A percentile compares a stretch with the other conserved stretches of the same genome.
phyloP scores from a whole-genome alignment of 495 filamentous ascomycete genomes.

The Penicillium paradoxum region DNA sequence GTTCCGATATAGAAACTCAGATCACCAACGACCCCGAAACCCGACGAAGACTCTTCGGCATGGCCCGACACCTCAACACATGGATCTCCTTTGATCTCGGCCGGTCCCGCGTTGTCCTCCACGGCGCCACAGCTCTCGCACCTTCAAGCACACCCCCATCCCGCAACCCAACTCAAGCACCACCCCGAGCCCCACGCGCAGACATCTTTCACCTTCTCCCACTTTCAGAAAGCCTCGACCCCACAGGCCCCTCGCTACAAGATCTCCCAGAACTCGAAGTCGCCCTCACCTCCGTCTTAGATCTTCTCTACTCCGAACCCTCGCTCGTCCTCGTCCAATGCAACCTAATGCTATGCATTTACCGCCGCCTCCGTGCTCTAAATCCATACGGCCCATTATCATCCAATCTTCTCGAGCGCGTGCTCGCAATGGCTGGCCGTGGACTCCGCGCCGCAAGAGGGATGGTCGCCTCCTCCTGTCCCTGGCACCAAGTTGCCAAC shows the following conservation, averaged over 20 bases:
- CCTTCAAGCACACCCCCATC: conserved; percentile 5
- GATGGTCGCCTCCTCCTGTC: conserved; percentile 33
- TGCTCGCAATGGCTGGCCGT: conserved; percentile 30
- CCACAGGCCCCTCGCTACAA: conserved; percentile 28
- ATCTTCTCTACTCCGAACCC: conserved; percentile 32
- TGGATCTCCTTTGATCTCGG: conserved; percentile 53
- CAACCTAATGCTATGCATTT: conserved; percentile 51
- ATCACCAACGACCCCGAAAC: conserved; percentile 30
- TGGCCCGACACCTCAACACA: conserved; percentile 47
- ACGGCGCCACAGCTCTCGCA: conserved; percentile 36
- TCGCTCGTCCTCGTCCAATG: conserved; percentile 43
- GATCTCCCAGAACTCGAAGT: conserved; percentile 33
- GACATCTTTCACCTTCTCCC: conserved; percentile 44
- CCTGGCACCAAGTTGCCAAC: conserved; percentile 53
- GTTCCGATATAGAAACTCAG: not conserved
- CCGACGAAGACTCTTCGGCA: conserved; percentile 43
- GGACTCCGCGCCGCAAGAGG: conserved; percentile 36
- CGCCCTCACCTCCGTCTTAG: conserved; percentile 34
- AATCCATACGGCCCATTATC: conserved; percentile 33
- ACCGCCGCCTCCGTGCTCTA: conserved; percentile 44
- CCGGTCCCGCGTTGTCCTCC: conserved; percentile 44
- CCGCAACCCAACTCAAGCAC: conserved; percentile 20
- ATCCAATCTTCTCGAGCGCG: conserved; percentile 28
- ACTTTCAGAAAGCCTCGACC: conserved; percentile 42
- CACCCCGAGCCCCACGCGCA: conserved; percentile 4